Evolutionary conservation across 768 basidiomycete genomes (phyloP).

Genomic region (Omphalotus guepiniiformis): DNA sequence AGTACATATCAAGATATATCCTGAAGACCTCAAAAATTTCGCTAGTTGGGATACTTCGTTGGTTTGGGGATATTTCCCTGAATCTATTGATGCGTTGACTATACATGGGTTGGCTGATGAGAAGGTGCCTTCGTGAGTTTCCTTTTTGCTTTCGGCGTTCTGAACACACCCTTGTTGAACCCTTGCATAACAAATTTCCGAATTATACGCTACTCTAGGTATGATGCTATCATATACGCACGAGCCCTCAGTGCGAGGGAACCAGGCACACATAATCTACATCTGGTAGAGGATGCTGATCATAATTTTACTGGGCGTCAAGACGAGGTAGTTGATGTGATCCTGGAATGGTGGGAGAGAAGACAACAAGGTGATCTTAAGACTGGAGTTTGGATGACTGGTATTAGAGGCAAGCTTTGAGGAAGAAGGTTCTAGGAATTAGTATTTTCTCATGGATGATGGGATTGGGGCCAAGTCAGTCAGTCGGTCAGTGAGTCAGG

Average conservation of each 20-base stretch:
- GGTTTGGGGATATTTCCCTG: conserved; percentile 68
- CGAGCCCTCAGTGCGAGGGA: conserved; percentile 49
- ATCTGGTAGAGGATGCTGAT: conserved; percentile 69
- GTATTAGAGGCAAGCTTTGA: conserved; percentile 47
- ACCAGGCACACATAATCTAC: conserved; percentile 68
- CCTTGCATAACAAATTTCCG: too few relatives aligned
- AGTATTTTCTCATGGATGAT: too few relatives aligned
- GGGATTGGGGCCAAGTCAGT: too few relatives aligned
- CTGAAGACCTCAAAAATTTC: conserved; percentile 59
- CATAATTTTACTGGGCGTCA: conserved; percentile 73
- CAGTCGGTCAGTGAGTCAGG: too few relatives aligned
- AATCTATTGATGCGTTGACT: conserved; percentile 60
- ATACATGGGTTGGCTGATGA: conserved; percentile 71
- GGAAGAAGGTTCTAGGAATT: too few relatives aligned
- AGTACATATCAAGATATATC: conserved; percentile 47
- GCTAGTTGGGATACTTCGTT: conserved; percentile 61
- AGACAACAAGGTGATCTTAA: conserved; percentile 41
- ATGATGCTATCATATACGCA: conserved; percentile 70
- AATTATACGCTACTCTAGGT: conserved; percentile 33
- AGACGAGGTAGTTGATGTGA: conserved; percentile 62
- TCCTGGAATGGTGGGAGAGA: conserved; percentile 64
- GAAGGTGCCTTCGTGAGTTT: conserved; percentile 64
- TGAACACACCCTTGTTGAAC: too few relatives aligned
- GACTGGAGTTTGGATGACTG: conserved; percentile 64
- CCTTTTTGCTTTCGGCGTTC: neutral